These are phyloP conservation scores for Zoysia matrella DNA, from an alignment of 202 grass and related monocot species.

Conservation along the genomic window DNA sequence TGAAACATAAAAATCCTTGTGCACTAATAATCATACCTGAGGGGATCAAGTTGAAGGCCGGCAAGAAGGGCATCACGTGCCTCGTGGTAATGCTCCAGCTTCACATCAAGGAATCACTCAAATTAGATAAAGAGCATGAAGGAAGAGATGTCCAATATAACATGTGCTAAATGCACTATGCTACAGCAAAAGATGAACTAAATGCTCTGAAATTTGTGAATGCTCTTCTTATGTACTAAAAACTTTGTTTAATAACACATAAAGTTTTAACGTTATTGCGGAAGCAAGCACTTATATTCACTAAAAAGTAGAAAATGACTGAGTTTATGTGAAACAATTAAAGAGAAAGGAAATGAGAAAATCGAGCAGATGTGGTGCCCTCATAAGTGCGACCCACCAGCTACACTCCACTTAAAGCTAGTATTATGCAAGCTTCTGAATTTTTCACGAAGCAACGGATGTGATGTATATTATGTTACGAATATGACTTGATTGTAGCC, in stretches of 20 bases:
- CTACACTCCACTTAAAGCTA: neutral
- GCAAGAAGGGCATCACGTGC: constrained; percentile 79
- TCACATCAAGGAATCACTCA: constrained; percentile 43
- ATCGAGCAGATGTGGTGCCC: neutral
- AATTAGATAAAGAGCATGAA: constrained; percentile 29
- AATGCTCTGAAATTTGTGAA: neutral
- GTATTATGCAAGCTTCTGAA: neutral
- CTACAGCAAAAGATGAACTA: constrained; percentile 17
- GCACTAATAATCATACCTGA: constrained; percentile 63
- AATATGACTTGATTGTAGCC: too few relatives aligned
- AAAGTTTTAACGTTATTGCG: neutral
- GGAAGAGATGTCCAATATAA: constrained; percentile 15
- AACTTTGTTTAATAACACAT: neutral
- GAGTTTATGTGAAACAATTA: neutral
- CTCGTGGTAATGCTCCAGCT: constrained; percentile 86
- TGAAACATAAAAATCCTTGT: constrained; percentile 25
- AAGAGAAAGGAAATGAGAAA: neutral
- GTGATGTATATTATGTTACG: neutral
- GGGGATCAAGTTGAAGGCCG: constrained; percentile 93
- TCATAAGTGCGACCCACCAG: neutral
- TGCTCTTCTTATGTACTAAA: neutral
- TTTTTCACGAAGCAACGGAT: neutral
- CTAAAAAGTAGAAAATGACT: neutral
- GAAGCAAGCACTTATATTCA: neutral
- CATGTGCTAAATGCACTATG: constrained; percentile 20